Evolutionary conservation across 1,139 yeast genomes (phyloP).

Genomic region (Candida anutae): DNA sequence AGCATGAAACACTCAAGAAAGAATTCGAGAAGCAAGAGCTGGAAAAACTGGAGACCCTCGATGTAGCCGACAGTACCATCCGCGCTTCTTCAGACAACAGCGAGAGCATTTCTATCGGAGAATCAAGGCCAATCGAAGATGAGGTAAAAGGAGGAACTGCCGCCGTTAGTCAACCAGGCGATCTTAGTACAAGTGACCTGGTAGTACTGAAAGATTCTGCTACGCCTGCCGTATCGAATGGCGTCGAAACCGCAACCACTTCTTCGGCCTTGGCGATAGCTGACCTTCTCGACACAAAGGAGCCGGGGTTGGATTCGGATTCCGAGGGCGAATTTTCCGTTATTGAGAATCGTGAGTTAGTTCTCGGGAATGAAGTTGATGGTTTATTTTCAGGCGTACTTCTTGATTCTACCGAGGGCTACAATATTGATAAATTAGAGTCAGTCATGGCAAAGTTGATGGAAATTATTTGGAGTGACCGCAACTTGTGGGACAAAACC

Average conservation of each 20-base stretch:
- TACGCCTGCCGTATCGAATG: neutral
- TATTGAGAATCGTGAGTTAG: conserved; percentile 9
- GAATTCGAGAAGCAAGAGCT: conserved; percentile 17
- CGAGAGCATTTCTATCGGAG: neutral
- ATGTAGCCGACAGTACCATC: neutral
- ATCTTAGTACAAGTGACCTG: neutral
- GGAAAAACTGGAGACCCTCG: conserved; percentile 2
- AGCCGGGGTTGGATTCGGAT: conserved; percentile 9
- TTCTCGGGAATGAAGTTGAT: conserved; percentile 23
- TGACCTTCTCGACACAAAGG: neutral
- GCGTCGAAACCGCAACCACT: neutral
- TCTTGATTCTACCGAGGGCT: conserved; percentile 35
- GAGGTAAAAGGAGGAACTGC: too few relatives aligned
- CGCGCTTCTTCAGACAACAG: conserved; percentile 1
- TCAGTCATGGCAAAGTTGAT: conserved; percentile 62
- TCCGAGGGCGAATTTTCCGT: conserved; percentile 16
- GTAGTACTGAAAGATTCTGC: neutral
- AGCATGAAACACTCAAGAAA: conserved; percentile 22
- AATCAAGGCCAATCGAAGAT: neutral
- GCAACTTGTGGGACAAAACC: conserved; percentile 61
- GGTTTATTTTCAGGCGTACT: conserved; percentile 16
- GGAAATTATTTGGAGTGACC: conserved; percentile 68
- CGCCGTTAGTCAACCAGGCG: neutral
- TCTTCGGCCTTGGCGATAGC: neutral
- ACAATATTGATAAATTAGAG: conserved; percentile 67